Conservation (phyloP, 2,329 filamentous ascomycete genomes). For the Neurospora sp. region DNA sequence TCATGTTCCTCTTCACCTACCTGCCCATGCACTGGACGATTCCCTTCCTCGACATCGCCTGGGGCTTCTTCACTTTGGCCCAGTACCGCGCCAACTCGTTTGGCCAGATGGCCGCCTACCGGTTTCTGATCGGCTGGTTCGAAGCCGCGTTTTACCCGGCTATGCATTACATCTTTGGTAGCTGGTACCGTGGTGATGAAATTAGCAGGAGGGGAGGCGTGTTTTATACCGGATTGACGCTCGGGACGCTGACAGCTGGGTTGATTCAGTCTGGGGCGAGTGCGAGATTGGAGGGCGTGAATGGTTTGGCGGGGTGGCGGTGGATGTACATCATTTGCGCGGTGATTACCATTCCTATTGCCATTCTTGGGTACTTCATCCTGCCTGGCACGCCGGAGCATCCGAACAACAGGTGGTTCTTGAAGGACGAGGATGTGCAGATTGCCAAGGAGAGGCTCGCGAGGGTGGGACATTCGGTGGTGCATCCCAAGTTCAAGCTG, state of each 20-base stretch:
- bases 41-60: constrained; percentile 40
- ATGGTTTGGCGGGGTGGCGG: constrained; percentile 39
- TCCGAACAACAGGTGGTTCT: constrained; percentile 34
- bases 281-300: constrained; percentile 30
- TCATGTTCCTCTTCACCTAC: constrained; percentile 39
- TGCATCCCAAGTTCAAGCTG: constrained; percentile 24
- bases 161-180: constrained; percentile 28
- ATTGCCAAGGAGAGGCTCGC: constrained; percentile 35
- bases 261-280: constrained; percentile 37
- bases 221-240: constrained; percentile 40
- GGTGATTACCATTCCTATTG: constrained; percentile 45
- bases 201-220: constrained; percentile 38
- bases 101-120: constrained; percentile 40
- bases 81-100: constrained; percentile 41
- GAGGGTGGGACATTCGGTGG: constrained; percentile 30
- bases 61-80: constrained; percentile 48
- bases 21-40: constrained; percentile 39
- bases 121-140: constrained; percentile 45
- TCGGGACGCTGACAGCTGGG: constrained; percentile 43
- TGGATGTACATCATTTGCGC: constrained; percentile 49
- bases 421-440: constrained; percentile 36
- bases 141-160: constrained; percentile 34
- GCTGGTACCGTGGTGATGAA: constrained; percentile 41
- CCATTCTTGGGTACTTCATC: constrained; percentile 39
- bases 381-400: constrained; percentile 41